Evolutionary conservation across 2,329 filamentous ascomycete species (phyloP).

Genomic region (Alternaria gansuensis): DNA sequence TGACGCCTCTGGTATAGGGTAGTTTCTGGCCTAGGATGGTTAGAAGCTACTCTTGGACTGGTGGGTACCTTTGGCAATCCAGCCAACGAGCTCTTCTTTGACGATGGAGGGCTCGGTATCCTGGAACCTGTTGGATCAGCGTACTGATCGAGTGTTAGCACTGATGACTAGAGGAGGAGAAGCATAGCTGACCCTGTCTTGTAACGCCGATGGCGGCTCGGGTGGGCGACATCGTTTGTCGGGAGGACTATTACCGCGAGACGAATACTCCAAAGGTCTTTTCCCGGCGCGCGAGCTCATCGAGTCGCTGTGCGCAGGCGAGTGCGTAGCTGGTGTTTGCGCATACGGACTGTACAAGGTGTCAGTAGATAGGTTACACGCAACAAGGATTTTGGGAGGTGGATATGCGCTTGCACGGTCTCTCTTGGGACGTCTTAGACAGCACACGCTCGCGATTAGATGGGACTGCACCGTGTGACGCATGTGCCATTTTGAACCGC

Average conservation of each 20-base stretch:
- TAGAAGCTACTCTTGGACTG: constrained; percentile 16
- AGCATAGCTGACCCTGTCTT: constrained; percentile 16
- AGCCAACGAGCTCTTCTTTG: constrained; percentile 25
- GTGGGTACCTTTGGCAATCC: constrained; percentile 12
- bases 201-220: constrained; percentile 5
- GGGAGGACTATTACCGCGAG: constrained; percentile 34
- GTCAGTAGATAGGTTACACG: constrained; percentile 1
- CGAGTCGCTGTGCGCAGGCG: neutral
- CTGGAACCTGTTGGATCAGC: constrained; percentile 6
- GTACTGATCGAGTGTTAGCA: constrained; percentile 19
- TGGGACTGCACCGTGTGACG: neutral
- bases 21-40: constrained; percentile 21
- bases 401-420: neutral
- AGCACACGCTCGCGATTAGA: neutral
- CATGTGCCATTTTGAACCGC: neutral
- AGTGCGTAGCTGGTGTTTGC: neutral
- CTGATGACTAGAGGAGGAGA: neutral
- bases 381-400: neutral
- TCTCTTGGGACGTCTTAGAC: neutral
- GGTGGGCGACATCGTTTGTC: constrained; percentile 26
- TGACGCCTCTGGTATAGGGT: neutral
- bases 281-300: constrained; percentile 28
- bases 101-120: constrained; percentile 17
- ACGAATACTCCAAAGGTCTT: constrained; percentile 23
- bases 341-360: neutral